These are phyloP conservation scores for Picea mariana DNA, from an alignment of 83 land plant genomes.

Conservation along the genomic window DNA sequence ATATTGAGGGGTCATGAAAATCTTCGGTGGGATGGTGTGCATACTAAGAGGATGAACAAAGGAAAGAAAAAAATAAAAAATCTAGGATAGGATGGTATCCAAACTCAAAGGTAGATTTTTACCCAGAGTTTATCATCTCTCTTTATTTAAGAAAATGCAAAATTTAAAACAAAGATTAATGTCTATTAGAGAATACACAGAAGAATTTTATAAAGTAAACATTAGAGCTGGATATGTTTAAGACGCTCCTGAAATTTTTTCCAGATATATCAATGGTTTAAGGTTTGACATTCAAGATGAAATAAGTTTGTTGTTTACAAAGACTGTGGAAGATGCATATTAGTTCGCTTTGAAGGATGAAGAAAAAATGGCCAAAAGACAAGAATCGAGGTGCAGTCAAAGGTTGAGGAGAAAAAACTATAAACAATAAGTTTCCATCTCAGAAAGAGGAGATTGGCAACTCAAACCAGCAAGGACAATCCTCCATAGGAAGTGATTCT, in stretches of 20 bases:
- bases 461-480: not conserved
- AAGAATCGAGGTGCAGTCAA: too few species aligned
- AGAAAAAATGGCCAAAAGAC: not conserved
- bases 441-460: not conserved
- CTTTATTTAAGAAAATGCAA: not conserved
- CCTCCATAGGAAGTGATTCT: not conserved
- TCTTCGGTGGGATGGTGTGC: too few species aligned
- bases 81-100: too few species aligned
- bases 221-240: not conserved
- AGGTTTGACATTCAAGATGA: not conserved
- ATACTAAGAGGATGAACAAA: too few species aligned
- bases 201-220: not conserved
- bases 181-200: not conserved
- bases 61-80: too few species aligned
- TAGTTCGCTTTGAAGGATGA: not conserved
- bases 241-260: not conserved
- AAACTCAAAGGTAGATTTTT: not conserved
- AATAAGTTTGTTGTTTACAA: not conserved
- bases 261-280: not conserved
- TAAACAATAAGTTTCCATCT: too few species aligned
- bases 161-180: not conserved
- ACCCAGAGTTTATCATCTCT: not conserved
- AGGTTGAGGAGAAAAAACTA: too few species aligned
- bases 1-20: too few species aligned
- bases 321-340: not conserved